Evolutionary conservation across 2,329 filamentous ascomycete species (phyloP), one percentile per base, ranked within the genome.

Genomic region (Ciborinia camelliae): DNA sequence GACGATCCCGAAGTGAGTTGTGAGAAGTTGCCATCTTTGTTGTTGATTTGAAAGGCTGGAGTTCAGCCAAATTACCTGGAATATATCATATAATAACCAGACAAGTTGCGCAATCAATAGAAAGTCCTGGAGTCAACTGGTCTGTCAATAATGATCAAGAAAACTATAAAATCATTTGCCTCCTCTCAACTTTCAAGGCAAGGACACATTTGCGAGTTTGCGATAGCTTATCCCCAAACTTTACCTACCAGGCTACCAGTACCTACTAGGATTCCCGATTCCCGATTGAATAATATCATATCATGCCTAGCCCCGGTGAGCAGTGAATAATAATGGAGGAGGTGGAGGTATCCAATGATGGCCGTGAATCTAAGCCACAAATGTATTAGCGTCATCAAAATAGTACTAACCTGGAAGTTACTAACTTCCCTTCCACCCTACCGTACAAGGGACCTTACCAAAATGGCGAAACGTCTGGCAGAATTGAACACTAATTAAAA

Each of bases 1-100:
- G 88, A 74, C 87, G 86, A 79, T 90, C 87, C 75, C 88, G 82
- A 70, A 91, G 82, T 71, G 85, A 86, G 75, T 82, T 81, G 66
- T 82, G 78, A 68, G 78, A 77, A 69, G 82, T 76, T 67, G 82
- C 81, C 84, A 87, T 88, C 70, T 69, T 77, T 75, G 68, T 54
- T 48, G 28, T 37, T 60, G n/a, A 60, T 53, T 52, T 20, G 35
- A 48, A 62, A 58, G 74, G 74, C 74, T 75, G 73, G 51, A 62
- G 65, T 61, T 72, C 74, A 76, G 74, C 74, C 74, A 69, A 68
- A 65, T 50, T 65, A 50, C 14, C 35, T 55, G 47, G 54, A 65
- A 43, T 41, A 54, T 70, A 65, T 70, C 74, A 75, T 75, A 67
- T 65, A 74, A 63, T n/a, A 18, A 12, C 39, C 4, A 15, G 14